Percentiles rank a stretch among this genome's conserved stretches.
Conservation (phyloP, 352 stramenopile genomes). For the Globisporangium alternatum region DNA sequence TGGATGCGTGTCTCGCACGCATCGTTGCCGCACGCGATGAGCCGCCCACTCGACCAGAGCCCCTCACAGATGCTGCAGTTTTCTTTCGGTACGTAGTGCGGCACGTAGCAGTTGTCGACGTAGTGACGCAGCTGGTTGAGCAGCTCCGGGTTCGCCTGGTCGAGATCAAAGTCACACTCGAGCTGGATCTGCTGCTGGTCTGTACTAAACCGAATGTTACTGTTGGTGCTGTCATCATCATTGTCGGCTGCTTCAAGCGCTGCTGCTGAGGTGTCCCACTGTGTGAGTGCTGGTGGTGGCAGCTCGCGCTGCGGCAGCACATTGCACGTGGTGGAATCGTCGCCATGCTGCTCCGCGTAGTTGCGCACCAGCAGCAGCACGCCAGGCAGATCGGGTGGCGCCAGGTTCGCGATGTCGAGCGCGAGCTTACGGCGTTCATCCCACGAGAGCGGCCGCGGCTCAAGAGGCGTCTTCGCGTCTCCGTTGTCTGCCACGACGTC, state of each 20-base stretch:
- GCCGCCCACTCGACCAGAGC: constrained; percentile 70
- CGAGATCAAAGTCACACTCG: constrained; percentile 62
- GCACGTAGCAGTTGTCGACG: constrained; percentile 77
- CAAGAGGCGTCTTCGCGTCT: neutral
- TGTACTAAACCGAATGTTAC: neutral
- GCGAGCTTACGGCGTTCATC: constrained; percentile 64
- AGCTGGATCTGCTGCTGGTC: constrained; percentile 34
- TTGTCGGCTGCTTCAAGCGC: constrained; percentile 5
- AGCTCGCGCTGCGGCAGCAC: constrained; percentile 10
- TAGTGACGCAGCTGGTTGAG: constrained; percentile 64
- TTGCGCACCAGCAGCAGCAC: constrained; percentile 62
- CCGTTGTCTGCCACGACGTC: neutral
- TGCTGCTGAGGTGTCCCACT: constrained; percentile 22
- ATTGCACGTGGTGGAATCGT: neutral
- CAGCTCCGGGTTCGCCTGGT: constrained; percentile 47
- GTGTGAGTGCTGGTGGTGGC: constrained; percentile 12
- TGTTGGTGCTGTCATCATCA: neutral
- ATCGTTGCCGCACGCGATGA: constrained; percentile 72
- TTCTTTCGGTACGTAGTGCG: constrained; percentile 66
- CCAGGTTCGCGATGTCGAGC: constrained; percentile 65
- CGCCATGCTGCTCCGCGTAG: constrained; percentile 25
- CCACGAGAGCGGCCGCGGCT: constrained; percentile 37
- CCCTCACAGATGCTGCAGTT: constrained; percentile 82
- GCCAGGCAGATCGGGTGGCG: constrained; percentile 61
- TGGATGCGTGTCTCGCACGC: constrained; percentile 63